Percentiles rank a stretch among this genome's conserved stretches.
Evolutionary conservation across 768 basidiomycete genomes (phyloP).

Genomic region (Suillus occidentalis): DNA sequence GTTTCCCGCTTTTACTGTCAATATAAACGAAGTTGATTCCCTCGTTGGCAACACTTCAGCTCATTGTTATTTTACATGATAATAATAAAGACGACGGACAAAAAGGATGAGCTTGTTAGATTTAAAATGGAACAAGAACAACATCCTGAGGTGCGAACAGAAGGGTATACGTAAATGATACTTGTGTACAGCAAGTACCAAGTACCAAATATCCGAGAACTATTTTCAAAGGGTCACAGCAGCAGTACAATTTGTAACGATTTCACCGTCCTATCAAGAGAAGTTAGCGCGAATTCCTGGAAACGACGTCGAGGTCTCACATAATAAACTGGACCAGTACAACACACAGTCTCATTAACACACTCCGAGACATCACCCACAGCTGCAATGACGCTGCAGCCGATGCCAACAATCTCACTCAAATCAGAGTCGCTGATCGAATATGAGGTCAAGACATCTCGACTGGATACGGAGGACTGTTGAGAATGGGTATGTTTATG

Average conservation of each 20-base stretch:
- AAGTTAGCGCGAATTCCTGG: not conserved
- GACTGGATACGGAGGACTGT: not conserved
- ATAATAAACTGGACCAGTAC: not conserved
- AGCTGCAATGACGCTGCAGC: not conserved
- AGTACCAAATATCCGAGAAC: not conserved
- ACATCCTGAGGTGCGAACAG: not conserved
- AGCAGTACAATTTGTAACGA: not conserved
- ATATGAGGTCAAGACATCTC: not conserved
- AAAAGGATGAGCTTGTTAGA: no score
- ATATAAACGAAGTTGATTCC: no score
- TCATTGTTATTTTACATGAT: no score
- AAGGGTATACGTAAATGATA: not conserved
- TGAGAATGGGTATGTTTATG: not conserved
- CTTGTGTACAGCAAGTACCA: not conserved
- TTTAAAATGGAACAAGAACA: not conserved
- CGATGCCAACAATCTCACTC: not conserved
- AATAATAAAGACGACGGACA: not conserved
- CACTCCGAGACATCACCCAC: not conserved
- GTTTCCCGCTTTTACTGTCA: no score
- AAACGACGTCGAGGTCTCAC: constrained; percentile 19
- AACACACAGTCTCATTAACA: not conserved
- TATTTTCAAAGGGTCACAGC: not conserved
- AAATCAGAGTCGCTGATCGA: not conserved
- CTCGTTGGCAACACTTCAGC: no score
- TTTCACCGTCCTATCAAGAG: not conserved